Base-by-base conservation (phyloP, 805 yeast species). In the Candida berthetii region DNA sequence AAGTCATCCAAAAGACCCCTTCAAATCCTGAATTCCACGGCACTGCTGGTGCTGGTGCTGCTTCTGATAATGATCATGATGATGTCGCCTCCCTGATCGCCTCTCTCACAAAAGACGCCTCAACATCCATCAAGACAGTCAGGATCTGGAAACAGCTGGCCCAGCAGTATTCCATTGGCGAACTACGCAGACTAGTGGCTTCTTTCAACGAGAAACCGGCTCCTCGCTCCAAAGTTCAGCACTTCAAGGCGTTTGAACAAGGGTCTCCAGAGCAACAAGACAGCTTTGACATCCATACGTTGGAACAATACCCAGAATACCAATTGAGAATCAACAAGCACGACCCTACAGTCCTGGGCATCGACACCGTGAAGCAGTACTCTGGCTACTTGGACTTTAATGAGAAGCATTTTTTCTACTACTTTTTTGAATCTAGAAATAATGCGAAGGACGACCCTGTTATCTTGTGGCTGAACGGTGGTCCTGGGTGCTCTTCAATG, bases 401-500 rank as follows among this genome's bases (percentile, higher is more conserved):
- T 40, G 82, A 79, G 39, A 85, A 81, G 50, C 90, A 89, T 66
- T 95, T 86, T 62, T 82, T 90, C 61, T 91, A 90, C 63, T 91
- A 81, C 69, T 82, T 83, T 55, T 91, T 91, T 53, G 97, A 90
- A 64, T 83, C 95, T 40, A 79, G 96, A 67, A 82, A 82, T 55
- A 88, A 87, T 60, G 97, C 97, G 4, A 65, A 62, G 41, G 85
- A 69, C 40, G 97, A 91, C 62, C 97, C 97, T 2, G 73, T 89
- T 18, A 74, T 91, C 42, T 64, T 83, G 48, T 85, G 91, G 98
- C 70, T 90, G 53, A 90, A 90, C 58, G 97, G 97, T 49, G 96
- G 97, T 5, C 97, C 97, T 31, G 97, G 97, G 11, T 90, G 97
- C 60, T 86, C 96, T 0, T 86, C 96, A 1, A 66, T 88, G 58